Conservation (phyloP, 768 basidiomycete species). For the Lentinula detonsa region DNA sequence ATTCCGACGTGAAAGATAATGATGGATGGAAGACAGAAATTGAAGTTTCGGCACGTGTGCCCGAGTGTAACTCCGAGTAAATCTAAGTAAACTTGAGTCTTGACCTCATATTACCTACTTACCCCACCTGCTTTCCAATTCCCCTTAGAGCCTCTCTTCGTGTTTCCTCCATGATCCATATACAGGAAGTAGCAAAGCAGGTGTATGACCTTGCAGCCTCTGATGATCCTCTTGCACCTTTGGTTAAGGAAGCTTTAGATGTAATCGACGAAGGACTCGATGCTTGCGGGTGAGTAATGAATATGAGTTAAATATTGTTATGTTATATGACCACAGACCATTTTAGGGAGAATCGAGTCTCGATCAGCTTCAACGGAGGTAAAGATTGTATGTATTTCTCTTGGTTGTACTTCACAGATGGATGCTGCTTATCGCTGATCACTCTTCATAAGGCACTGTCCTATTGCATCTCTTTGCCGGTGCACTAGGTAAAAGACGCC, state of each 20-base stretch:
- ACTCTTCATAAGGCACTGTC: slow-evolving; percentile 74
- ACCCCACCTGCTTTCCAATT: not conserved
- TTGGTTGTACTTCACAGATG: not conserved
- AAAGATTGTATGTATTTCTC: slow-evolving; percentile 77
- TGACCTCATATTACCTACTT: not conserved
- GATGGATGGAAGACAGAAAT: not conserved
- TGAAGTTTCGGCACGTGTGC: not conserved
- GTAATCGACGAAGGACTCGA: slow-evolving; percentile 79
- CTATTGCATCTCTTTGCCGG: slow-evolving; percentile 85
- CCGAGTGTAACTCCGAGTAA: not conserved
- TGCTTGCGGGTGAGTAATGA: slow-evolving; percentile 68
- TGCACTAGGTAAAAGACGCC: slow-evolving; percentile 46
- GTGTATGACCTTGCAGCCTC: slow-evolving; percentile 59
- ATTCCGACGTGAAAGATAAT: not conserved
- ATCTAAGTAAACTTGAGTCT: not conserved
- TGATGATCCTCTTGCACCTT: slow-evolving; percentile 44
- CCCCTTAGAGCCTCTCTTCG: not conserved
- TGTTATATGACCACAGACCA: not conserved
- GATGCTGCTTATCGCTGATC: slow-evolving; percentile 1
- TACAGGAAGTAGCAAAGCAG: slow-evolving; percentile 41
- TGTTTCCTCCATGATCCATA: not conserved
- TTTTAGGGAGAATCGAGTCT: slow-evolving; percentile 58
- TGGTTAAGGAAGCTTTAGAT: slow-evolving; percentile 72
- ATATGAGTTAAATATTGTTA: not conserved
- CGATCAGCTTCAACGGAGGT: slow-evolving; percentile 96